Evolutionary conservation across 2,329 filamentous ascomycete species (phyloP).

Genomic region (Trichoderma brevicompactum): DNA sequence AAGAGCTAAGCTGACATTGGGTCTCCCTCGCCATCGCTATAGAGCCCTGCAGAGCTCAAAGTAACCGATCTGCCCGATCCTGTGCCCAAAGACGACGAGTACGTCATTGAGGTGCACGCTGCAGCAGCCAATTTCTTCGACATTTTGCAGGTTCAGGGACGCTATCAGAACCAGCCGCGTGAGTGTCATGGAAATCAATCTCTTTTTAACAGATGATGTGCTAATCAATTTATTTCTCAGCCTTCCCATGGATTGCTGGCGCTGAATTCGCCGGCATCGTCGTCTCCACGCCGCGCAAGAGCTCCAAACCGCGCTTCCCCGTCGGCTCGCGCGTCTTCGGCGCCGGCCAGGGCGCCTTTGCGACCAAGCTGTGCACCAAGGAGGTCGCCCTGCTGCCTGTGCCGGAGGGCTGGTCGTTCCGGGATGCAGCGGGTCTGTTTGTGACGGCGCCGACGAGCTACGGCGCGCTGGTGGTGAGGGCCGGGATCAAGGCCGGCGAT

Average conservation of each 20-base stretch:
- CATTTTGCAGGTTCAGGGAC: constrained; percentile 90
- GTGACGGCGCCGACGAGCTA: constrained; percentile 92
- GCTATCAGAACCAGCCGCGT: constrained; percentile 90
- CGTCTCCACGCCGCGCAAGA: constrained; percentile 63
- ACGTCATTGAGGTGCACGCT: constrained; percentile 84
- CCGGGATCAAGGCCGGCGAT: constrained; percentile 77
- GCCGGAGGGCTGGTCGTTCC: constrained; percentile 79
- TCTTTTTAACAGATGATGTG: too few species aligned
- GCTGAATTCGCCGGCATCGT: constrained; percentile 85
- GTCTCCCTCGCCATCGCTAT: neutral
- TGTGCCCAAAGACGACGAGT: constrained; percentile 71
- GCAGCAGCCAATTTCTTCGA: constrained; percentile 97
- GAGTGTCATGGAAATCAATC: constrained; percentile 31
- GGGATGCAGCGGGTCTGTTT: constrained; percentile 85
- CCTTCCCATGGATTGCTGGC: constrained; percentile 85
- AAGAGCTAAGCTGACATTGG: neutral
- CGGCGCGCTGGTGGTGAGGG: constrained; percentile 77
- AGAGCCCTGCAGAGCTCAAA: constrained; percentile 79
- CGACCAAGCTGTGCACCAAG: constrained; percentile 69
- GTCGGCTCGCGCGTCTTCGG: constrained; percentile 86
- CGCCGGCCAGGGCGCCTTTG: constrained; percentile 82
- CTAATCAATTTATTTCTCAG: constrained; percentile 37
- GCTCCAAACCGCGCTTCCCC: constrained; percentile 62
- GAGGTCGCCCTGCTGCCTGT: constrained; percentile 74
- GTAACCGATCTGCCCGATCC: constrained; percentile 78